Conservation (phyloP, 2,329 filamentous ascomycete species). For the Scleromitrula shiraiana region DNA sequence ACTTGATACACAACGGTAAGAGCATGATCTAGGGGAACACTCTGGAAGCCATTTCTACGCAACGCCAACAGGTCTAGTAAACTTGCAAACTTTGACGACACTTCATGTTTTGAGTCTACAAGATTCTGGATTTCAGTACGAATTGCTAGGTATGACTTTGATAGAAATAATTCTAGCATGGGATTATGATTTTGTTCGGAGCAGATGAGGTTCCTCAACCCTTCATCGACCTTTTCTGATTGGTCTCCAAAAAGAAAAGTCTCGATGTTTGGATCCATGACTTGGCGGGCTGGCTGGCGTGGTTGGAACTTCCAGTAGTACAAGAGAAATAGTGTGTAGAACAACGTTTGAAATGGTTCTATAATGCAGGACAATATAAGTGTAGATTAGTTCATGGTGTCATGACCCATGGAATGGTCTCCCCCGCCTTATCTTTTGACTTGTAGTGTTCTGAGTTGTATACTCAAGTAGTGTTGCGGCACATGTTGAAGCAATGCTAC, state of each 20-base stretch:
- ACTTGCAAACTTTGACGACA: neutral
- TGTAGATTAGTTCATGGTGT: too few species aligned
- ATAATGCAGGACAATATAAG: too few species aligned
- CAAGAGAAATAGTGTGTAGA: too few species aligned
- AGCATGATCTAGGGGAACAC: neutral
- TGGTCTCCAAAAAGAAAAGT: neutral
- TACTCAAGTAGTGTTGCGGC: too few species aligned
- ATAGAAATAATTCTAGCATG: neutral
- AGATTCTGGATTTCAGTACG: neutral
- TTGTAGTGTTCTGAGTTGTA: too few species aligned
- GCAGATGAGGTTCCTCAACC: neutral
- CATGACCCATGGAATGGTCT: too few species aligned
- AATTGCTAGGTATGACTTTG: neutral
- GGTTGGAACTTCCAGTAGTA: neutral
- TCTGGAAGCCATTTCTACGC: neutral
- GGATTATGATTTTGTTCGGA: neutral
- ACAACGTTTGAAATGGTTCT: too few species aligned
- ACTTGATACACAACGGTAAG: neutral
- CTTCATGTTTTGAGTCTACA: neutral
- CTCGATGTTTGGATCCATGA: neutral
- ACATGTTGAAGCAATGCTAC: too few species aligned
- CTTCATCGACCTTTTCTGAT: neutral
- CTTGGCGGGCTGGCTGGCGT: too few species aligned
- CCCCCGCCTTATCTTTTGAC: too few species aligned
- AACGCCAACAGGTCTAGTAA: neutral